These are phyloP conservation scores for Lasiodiplodia theobromae DNA, from an alignment of 2,329 filamentous ascomycete genomes.

Conservation along the genomic window DNA sequence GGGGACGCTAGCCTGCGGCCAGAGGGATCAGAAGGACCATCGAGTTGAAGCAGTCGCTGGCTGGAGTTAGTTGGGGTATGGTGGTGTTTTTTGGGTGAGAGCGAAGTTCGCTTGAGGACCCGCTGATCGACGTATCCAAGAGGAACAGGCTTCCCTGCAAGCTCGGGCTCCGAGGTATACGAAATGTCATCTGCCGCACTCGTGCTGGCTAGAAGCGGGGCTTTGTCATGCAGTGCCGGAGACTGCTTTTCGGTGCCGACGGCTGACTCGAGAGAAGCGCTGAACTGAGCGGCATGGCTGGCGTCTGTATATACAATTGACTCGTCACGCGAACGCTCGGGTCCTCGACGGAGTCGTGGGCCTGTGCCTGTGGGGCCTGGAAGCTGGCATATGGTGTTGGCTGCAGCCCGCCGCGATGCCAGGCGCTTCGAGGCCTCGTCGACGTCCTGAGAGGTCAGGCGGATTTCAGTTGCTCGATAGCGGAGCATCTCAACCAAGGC, in stretches of 20 bases:
- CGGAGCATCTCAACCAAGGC: constrained; percentile 42
- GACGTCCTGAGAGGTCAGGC: constrained; percentile 45
- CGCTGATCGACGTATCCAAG: constrained; percentile 19
- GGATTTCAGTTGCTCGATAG: constrained; percentile 45
- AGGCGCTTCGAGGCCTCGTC: constrained; percentile 45
- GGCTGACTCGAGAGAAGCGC: constrained; percentile 10
- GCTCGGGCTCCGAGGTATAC: constrained; percentile 27
- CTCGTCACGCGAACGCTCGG: constrained; percentile 41
- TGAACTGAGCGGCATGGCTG: constrained; percentile 12
- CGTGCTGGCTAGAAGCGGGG: background rate
- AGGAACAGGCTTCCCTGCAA: constrained; percentile 14
- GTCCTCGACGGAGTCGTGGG: constrained; percentile 40
- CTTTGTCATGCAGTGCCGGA: background rate
- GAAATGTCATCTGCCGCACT: constrained; percentile 19
- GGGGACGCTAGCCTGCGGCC: background rate
- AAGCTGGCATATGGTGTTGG: constrained; percentile 14
- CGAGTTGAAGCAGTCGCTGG: background rate
- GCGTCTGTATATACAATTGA: constrained; percentile 33
- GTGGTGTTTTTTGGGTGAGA: constrained; percentile 14
- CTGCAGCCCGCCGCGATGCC: constrained; percentile 37
- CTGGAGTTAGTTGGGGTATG: background rate
- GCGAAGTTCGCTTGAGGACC: constrained; percentile 14
- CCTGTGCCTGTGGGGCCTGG: constrained; percentile 28
- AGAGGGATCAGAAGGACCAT: constrained; percentile 11
- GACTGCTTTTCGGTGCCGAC: background rate